Conservation (phyloP, 305 asterid genomes). For the Solanum hybrid region DNA sequence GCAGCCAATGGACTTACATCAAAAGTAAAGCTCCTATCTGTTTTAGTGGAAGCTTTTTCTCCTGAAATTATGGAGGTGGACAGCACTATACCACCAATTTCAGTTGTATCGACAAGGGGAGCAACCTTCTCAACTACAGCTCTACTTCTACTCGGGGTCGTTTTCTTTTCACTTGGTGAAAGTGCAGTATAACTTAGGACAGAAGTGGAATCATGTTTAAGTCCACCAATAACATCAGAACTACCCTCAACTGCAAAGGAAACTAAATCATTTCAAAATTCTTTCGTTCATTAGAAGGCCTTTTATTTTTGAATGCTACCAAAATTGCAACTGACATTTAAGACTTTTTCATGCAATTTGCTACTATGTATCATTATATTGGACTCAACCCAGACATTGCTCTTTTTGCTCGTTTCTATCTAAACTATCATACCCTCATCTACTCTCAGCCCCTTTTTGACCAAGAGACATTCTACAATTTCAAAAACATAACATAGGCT, state of each 20-base stretch:
- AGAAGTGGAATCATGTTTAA: conserved; percentile 24
- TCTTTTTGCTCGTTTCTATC: not conserved
- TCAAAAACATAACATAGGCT: not conserved
- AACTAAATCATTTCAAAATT: not conserved
- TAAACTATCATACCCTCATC: not conserved
- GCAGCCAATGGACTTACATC: conserved; percentile 43
- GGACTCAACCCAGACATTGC: not conserved
- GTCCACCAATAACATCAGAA: conserved; percentile 27
- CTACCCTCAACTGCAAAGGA: conserved; percentile 21
- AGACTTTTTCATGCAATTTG: not conserved
- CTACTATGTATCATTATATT: not conserved
- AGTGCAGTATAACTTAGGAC: conserved; percentile 22
- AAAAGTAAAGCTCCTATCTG: conserved; percentile 53
- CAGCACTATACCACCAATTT: conserved; percentile 11
- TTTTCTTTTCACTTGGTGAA: conserved; percentile 23
- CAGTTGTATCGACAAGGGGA: conserved; percentile 7
- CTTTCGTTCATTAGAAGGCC: not conserved
- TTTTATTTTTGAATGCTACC: not conserved
- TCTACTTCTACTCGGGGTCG: conserved; percentile 16
- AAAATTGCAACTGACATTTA: not conserved
- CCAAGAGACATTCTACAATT: not conserved
- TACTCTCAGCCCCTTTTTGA: not conserved
- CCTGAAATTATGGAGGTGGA: conserved; percentile 19
- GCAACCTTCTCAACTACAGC: conserved; percentile 20
- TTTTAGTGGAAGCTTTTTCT: conserved; percentile 31